Base-by-base conservation (phyloP, 2,329 filamentous ascomycete genomes). In the Lasiodiplodia hormozganensis region DNA sequence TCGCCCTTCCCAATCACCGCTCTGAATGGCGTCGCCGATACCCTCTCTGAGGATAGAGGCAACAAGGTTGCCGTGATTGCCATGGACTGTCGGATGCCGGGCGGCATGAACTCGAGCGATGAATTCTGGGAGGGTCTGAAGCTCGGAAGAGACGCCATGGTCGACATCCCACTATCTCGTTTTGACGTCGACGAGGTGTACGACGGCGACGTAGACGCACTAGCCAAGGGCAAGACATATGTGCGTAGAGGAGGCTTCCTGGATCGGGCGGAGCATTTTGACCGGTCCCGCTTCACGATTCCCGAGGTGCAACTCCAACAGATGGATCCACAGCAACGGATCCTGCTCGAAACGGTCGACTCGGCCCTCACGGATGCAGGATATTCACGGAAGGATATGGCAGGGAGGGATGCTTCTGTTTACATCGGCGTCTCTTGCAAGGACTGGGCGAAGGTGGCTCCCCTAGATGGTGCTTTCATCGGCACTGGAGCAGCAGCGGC, bases 291-390 rank as follows among this genome's bases (percentile, higher is more conserved):
- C 2, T 74, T 73, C 49, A 70, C 73, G 53, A 67, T 72, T 3
- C 23, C 51, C 1, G 21, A 62, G 7, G 21, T 25, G 14, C 72
- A 73, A 54, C 70, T 71, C 2, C 36, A 40, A 38, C 54, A 69
- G 4, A 70, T 75, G 8, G 74, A 75, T 57, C 72, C 74, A 5
- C 72, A 73, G 68, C 68, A 71, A 23, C 56, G 73, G 6, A 25
- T 74, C 2, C 51, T 72, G n/a, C 34, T 75, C 28, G 73, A 74
- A 51, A 31, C 25, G 2, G 65, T 65, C 11, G 73, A 69, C 64
- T 70, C 73, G 64, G 65, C 68, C 36, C 62, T 74, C n/a, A 71
- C 72, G 12, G 73, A 72, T 51, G 53, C 70, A 16, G 70, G 70
- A 5, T 57, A 69, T n/a, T 65, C 31, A 4, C 67, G 68, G 47